Evolutionary conservation across 108 stramenopile genomes (phyloP), one percentile per base, ranked within the genome.

Genomic region (Pelagomonas calceolata): DNA sequence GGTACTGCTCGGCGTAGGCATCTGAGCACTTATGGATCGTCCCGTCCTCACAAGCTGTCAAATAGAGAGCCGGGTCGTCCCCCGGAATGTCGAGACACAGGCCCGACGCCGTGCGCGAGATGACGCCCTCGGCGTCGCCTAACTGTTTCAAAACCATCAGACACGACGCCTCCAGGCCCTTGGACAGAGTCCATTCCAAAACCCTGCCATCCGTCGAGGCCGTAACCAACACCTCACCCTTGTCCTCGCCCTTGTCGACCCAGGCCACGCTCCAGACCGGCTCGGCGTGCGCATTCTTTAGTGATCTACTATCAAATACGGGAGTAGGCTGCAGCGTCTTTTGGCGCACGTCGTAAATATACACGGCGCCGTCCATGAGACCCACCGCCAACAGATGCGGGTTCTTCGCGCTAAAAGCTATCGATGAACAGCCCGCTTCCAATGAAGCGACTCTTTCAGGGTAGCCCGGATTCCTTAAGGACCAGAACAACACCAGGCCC

Each of bases 261-360:
- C 86, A 86, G 66, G 79, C 76, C 51, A 85, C 75, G 71, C 85
- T 66, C 86, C 86, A 83, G 21, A 86, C 84, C n/a, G 84, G 80
- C 36, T 86, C 84, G 35, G 66, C 79, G 75, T 86, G 86, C 71
- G 73, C 71, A 31, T 68, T 70, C 17, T 66, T 26, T 39, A 74
- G 66, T 4, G 63, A 32, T 63, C 75, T 65, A 75, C 73, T 68
- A 36, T 80, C 76, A 32, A 81, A 74, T 66, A 83, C 75, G 35
- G 82, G 81, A 17, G 51, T 26, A 10, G 44, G 14, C 51, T 17
- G 21, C 7, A 32, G 65, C 70, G 14, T 66, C 34, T 37, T 30
- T 66, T 9, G 64, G 26, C 64, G 36, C 31, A 75, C 67, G 81
- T 86, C 82, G 66, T 77, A 85, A 36, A 86, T 70, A 18, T 79